A percentile compares a stretch with the other conserved stretches of the same genome.
Evolutionary conservation across 176 grass and related monocot species (phyloP).

Genomic region (Luzula sylvatica): DNA sequence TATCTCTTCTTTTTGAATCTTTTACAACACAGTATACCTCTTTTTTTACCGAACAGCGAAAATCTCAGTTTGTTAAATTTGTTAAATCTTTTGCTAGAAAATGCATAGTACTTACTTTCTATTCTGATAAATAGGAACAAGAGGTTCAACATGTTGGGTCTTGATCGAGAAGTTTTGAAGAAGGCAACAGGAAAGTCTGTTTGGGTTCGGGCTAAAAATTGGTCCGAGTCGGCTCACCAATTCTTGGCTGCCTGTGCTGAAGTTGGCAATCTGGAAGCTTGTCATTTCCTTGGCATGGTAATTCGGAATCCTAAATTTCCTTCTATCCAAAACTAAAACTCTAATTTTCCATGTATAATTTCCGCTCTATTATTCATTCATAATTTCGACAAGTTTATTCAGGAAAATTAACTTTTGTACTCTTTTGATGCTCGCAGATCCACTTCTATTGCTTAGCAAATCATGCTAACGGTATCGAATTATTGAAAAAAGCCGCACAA

Average conservation of each 20-base stretch:
- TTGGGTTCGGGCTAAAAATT: too few species aligned
- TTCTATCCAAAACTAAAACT: background rate
- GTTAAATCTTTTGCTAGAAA: too few species aligned
- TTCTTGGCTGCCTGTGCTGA: conserved; percentile 52
- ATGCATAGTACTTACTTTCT: too few species aligned
- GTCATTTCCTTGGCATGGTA: conserved; percentile 76
- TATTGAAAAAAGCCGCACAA: conserved; percentile 57
- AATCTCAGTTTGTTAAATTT: too few species aligned
- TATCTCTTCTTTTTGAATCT: too few species aligned
- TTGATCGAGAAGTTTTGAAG: conserved; percentile 33
- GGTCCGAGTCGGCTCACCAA: conserved; percentile 40
- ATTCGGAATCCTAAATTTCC: too few species aligned
- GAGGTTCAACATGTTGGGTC: too few species aligned
- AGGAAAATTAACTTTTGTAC: background rate
- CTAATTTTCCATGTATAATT: background rate
- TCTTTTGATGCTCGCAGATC: conserved; percentile 25
- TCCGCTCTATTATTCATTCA: background rate
- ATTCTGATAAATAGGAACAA: too few species aligned
- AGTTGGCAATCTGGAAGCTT: conserved; percentile 56
- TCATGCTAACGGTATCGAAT: conserved; percentile 34
- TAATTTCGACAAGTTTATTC: too few species aligned
- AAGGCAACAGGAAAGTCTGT: conserved; percentile 37
- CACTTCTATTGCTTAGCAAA: conserved; percentile 63
- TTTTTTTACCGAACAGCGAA: too few species aligned
- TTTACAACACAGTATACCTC: too few species aligned